Evolutionary conservation across 768 basidiomycete species (phyloP), one percentile per base, ranked within the genome.

Genomic region (Termitomyces sp.): DNA sequence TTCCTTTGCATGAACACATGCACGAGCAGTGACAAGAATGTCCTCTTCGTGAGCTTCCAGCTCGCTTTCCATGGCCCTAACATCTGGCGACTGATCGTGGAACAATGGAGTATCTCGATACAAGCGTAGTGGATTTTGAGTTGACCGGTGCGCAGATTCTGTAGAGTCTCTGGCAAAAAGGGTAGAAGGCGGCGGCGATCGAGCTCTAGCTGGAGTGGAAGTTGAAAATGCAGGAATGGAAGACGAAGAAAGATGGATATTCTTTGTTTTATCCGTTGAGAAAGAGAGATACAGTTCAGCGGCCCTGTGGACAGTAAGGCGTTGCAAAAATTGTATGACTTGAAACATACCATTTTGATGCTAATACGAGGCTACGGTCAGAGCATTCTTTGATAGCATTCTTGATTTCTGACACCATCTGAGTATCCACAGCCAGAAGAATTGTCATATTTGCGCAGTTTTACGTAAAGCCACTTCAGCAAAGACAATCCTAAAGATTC

Each of bases 1-100:
- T 64, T 98, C 94, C 65, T 87, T 86, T 16, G 83, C 72, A 60
- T 92, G 85, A 62, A 92, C 82, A 65, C 84, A 90, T 20, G 84
- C 77, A 56, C 85, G 84, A 2, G 90, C 94, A 36, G 88, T 79
- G 53, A 82, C 69, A 63, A 91, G 79, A n/a, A 76, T 62, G 64
- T 97, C 94, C 61, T 84, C 83, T 50, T 94, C 93, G 31, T 83
- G 70, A 22, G 64, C 66, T 67, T 87, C 83, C 44, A 80, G 68
- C 36, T 80, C 77, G n/a, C 59, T 49, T 63, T 85, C 82, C 44
- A 68, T 62, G 9, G 66, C 64, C 41, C 67, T 65, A 49, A 72
- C 66, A 29, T 76, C 67, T 20, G 72, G 68, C 42, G 76, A 67
- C 39, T 63, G 70, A 26, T 64, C 58, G 34, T 64, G 65, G 34